Percentiles rank a stretch among this genome's conserved stretches.
These are phyloP conservation scores for Xerocomellus amylosporus DNA, from an alignment of 768 basidiomycete genomes.

Conservation along the genomic window DNA sequence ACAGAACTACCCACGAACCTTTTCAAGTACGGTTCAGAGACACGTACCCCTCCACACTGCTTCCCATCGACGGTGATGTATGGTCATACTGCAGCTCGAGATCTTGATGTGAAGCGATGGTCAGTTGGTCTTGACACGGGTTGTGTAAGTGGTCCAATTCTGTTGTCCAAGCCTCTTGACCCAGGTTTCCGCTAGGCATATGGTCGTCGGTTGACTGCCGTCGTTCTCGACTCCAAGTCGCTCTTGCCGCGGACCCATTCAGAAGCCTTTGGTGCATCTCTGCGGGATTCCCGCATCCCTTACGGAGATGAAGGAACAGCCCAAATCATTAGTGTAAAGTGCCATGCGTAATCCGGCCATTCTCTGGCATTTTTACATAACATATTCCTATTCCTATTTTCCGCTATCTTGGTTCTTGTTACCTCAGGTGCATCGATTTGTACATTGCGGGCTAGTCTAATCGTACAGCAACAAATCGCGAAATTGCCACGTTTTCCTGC, in stretches of 20 bases:
- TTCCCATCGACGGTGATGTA: slow-evolving; percentile 79
- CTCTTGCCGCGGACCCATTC: slow-evolving; percentile 10
- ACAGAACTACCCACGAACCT: background rate
- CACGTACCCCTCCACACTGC: slow-evolving; percentile 47
- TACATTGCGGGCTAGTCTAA: background rate
- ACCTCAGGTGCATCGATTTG: background rate
- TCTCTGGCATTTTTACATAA: background rate
- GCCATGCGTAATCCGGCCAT: slow-evolving; percentile 21
- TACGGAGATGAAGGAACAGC: slow-evolving; percentile 58
- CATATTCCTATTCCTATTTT: too few species aligned
- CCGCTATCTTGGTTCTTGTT: background rate
- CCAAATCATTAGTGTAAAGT: slow-evolving; percentile 53
- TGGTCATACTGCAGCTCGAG: slow-evolving; percentile 79
- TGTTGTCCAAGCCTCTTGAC: background rate
- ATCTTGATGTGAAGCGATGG: slow-evolving; percentile 81
- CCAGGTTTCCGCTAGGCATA: slow-evolving; percentile 43
- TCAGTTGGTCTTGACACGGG: slow-evolving; percentile 84
- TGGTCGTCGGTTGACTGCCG: slow-evolving; percentile 58
- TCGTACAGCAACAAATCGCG: background rate
- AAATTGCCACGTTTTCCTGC: background rate
- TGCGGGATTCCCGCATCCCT: slow-evolving; percentile 33
- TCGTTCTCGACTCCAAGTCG: slow-evolving; percentile 49
- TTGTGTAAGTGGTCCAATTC: slow-evolving; percentile 53
- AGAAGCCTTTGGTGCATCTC: slow-evolving; percentile 18
- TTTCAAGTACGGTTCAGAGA: background rate